These are phyloP conservation scores for Coprinopsis strossmayeri DNA, from an alignment of 768 basidiomycete genomes.

Conservation along the genomic window DNA sequence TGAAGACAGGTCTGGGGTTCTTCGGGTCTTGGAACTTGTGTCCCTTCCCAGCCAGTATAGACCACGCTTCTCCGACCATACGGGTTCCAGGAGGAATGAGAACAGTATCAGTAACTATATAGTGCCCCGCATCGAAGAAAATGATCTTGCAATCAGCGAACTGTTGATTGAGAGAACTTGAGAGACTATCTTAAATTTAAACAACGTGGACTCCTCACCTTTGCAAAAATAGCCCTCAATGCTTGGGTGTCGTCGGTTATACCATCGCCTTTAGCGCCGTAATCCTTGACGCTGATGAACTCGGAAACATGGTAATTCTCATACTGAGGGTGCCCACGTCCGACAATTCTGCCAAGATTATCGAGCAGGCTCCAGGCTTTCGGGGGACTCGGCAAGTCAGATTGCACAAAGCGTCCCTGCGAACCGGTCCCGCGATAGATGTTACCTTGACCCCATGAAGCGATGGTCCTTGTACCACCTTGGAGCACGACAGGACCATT, in stretches of 20 bases:
- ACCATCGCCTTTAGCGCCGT: conserved; percentile 74
- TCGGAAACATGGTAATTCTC: conserved; percentile 51
- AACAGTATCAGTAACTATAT: conserved; percentile 47
- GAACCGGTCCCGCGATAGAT: conserved; percentile 50
- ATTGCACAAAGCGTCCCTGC: conserved; percentile 42
- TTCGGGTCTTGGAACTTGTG: conserved; percentile 31
- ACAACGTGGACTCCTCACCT: too few relatives aligned
- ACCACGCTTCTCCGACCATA: conserved; percentile 58
- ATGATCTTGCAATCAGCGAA: conserved; percentile 72
- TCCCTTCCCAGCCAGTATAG: conserved; percentile 47
- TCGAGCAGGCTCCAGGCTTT: conserved; percentile 60
- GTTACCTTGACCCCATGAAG: conserved; percentile 75
- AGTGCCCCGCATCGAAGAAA: conserved; percentile 71
- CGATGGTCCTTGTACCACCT: conserved; percentile 56
- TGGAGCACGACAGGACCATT: conserved; percentile 45
- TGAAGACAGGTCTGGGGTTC: conserved; percentile 40
- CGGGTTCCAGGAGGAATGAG: conserved; percentile 52
- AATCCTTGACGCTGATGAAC: conserved; percentile 63
- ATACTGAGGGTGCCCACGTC: conserved; percentile 64
- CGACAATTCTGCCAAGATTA: conserved; percentile 50
- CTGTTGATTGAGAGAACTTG: too few relatives aligned
- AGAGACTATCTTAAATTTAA: too few relatives aligned
- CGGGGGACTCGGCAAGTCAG: conserved; percentile 35
- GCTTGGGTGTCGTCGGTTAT: conserved; percentile 69
- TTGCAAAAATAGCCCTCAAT: conserved; percentile 52